Conservation (phyloP, 2,329 filamentous ascomycete genomes). For the Talaromyces amestolkiae region DNA sequence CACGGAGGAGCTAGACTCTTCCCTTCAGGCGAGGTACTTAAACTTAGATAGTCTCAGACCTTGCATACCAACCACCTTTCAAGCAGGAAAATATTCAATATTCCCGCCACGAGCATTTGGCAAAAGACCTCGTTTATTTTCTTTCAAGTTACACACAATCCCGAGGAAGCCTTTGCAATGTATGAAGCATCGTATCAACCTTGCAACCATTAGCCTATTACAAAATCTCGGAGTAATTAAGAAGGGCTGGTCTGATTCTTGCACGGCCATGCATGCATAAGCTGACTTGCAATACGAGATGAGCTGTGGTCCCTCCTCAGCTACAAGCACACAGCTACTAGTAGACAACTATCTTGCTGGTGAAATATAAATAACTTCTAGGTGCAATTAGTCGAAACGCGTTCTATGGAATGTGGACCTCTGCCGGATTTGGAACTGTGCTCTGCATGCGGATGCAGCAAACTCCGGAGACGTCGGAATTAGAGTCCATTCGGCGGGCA, state of each 20-base stretch:
- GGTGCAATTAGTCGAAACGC: not conserved
- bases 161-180: not conserved
- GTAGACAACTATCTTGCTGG: not conserved
- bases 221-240: not conserved
- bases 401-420: not conserved
- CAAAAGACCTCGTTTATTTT: not conserved
- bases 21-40: constrained; percentile 6
- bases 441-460: constrained; percentile 16
- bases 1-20: not conserved
- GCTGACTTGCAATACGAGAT: not conserved
- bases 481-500: not conserved
- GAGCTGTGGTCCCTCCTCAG: not conserved
- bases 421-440: constrained; percentile 15
- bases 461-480: constrained; percentile 5
- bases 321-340: not conserved
- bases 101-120: not conserved
- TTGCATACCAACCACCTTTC: not conserved
- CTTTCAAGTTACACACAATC: not conserved
- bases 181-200: not conserved
- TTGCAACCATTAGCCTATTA: not conserved
- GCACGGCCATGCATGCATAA: not conserved
- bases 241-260: not conserved
- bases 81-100: not conserved
- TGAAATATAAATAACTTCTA: not conserved
- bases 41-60: not conserved